Evolutionary conservation across 768 basidiomycete genomes (phyloP).

Genomic region (Termitomyces sp.): DNA sequence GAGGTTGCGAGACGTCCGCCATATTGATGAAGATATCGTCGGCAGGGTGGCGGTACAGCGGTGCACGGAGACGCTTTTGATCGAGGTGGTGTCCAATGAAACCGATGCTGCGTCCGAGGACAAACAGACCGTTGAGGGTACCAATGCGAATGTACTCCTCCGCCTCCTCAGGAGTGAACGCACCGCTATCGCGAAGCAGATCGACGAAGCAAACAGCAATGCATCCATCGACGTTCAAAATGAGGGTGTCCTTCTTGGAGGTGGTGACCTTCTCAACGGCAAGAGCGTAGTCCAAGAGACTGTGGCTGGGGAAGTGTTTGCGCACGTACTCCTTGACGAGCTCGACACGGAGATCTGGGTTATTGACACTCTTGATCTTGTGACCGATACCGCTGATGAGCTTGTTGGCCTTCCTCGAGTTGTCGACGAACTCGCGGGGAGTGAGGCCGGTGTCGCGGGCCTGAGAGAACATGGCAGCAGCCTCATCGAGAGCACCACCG

Average conservation of each 20-base stretch:
- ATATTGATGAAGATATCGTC: slow-evolving; percentile 69
- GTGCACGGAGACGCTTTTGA: slow-evolving; percentile 91
- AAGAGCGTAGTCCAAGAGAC: slow-evolving; percentile 88
- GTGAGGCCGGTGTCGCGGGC: slow-evolving; percentile 90
- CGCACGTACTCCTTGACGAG: slow-evolving; percentile 93
- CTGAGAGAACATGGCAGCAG: slow-evolving; percentile 90
- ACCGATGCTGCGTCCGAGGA: slow-evolving; percentile 91
- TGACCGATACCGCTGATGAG: slow-evolving; percentile 98
- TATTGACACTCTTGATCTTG: slow-evolving; percentile 99
- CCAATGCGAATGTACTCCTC: slow-evolving; percentile 98
- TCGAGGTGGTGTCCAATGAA: slow-evolving; percentile 97
- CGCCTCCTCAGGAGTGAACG: slow-evolving; percentile 93
- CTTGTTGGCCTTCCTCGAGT: slow-evolving; percentile 88
- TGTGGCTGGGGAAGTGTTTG: slow-evolving; percentile 95
- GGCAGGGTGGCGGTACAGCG: slow-evolving; percentile 87
- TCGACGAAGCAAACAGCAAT: slow-evolving; percentile 97
- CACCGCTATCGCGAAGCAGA: slow-evolving; percentile 84
- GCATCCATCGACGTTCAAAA: slow-evolving; percentile 95
- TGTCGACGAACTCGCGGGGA: slow-evolving; percentile 97
- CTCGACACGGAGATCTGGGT: slow-evolving; percentile 90
- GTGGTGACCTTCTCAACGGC: slow-evolving; percentile 98
- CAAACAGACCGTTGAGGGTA: slow-evolving; percentile 87
- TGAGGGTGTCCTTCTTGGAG: slow-evolving; percentile 95
- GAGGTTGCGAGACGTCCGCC: slow-evolving; percentile 78
- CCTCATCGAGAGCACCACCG: slow-evolving; percentile 98